phyloP scores from a whole-genome alignment of 495 filamentous ascomycete genomes.

The Penicillium longicatenatum region DNA sequence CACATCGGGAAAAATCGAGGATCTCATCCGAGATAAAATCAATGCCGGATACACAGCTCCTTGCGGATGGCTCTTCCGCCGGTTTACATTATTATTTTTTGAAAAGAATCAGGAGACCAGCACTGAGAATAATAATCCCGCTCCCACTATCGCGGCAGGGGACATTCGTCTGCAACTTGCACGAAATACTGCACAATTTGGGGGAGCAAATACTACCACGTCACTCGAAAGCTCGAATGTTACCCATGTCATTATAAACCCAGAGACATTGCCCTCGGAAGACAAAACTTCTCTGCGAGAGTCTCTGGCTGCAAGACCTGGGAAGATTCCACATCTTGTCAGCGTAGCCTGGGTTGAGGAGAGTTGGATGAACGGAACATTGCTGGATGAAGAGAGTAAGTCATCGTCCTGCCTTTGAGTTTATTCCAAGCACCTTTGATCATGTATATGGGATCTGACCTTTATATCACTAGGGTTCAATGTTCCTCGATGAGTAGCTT shows the following conservation, averaged over 20 bases:
- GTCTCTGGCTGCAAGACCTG: constrained; percentile 24
- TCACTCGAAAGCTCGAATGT: constrained; percentile 23
- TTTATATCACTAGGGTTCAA: neutral
- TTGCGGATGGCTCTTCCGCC: constrained; percentile 69
- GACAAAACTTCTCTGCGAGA: constrained; percentile 32
- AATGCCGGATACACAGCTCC: constrained; percentile 37
- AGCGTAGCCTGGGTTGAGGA: constrained; percentile 72
- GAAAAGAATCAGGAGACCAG: constrained; percentile 2
- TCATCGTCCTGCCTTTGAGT: neutral
- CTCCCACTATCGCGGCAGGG: neutral
- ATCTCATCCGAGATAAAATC: constrained; percentile 53
- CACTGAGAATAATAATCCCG: neutral
- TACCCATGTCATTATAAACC: constrained; percentile 40
- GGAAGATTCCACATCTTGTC: constrained; percentile 70
- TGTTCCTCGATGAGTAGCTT: neutral
- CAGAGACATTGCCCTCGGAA: constrained; percentile 17
- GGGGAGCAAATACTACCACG: constrained; percentile 48
- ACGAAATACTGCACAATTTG: constrained; percentile 61
- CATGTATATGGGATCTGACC: neutral
- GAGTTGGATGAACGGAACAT: constrained; percentile 75
- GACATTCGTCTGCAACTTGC: constrained; percentile 28
- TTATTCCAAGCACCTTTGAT: neutral
- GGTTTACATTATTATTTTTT: constrained; percentile 57
- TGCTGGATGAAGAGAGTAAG: constrained; percentile 74
- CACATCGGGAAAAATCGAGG: constrained; percentile 57